phyloP scores from a whole-genome alignment of 352 stramenopile species.

The Globisporangium carolinianum region DNA sequence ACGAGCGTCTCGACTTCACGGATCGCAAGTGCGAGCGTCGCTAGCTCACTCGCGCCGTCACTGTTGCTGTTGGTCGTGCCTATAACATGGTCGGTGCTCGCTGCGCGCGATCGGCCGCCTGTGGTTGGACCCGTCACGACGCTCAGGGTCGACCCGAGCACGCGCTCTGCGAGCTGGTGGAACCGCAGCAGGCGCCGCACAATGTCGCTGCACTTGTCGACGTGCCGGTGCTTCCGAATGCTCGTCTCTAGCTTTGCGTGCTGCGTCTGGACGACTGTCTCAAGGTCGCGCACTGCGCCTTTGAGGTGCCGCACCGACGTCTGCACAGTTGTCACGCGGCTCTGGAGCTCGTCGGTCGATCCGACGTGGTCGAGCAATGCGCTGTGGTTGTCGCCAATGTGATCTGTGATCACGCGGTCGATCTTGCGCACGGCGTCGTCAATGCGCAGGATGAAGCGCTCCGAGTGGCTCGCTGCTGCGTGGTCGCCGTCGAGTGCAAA shows the following conservation, averaged over 20 bases:
- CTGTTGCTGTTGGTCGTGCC: neutral
- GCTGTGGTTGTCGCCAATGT: slow-evolving; percentile 71
- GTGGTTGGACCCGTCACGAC: slow-evolving; percentile 10
- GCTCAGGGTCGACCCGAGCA: slow-evolving; percentile 33
- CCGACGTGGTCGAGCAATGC: slow-evolving; percentile 64
- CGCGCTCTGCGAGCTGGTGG: slow-evolving; percentile 58
- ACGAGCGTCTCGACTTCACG: slow-evolving; percentile 60
- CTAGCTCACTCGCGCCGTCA: slow-evolving; percentile 25
- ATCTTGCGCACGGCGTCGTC: slow-evolving; percentile 61
- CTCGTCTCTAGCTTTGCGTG: slow-evolving; percentile 47
- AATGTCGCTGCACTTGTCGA: slow-evolving; percentile 69
- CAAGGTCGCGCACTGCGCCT: slow-evolving; percentile 48
- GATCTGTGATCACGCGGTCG: slow-evolving; percentile 70
- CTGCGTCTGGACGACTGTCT: slow-evolving; percentile 45
- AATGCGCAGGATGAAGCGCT: slow-evolving; percentile 69
- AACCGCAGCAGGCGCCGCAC: slow-evolving; percentile 69
- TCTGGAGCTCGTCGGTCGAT: slow-evolving; percentile 70
- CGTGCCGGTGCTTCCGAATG: slow-evolving; percentile 73
- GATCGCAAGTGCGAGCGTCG: slow-evolving; percentile 59
- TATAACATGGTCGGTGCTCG: slow-evolving; percentile 4
- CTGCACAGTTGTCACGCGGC: slow-evolving; percentile 48
- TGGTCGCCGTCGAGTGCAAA: slow-evolving; percentile 12
- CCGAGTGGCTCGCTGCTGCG: slow-evolving; percentile 38
- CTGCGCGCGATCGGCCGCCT: neutral
- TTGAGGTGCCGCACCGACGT: slow-evolving; percentile 60